Evolutionary conservation across 768 basidiomycete genomes (phyloP).

Genomic region (Hygrophorus pudorinus): DNA sequence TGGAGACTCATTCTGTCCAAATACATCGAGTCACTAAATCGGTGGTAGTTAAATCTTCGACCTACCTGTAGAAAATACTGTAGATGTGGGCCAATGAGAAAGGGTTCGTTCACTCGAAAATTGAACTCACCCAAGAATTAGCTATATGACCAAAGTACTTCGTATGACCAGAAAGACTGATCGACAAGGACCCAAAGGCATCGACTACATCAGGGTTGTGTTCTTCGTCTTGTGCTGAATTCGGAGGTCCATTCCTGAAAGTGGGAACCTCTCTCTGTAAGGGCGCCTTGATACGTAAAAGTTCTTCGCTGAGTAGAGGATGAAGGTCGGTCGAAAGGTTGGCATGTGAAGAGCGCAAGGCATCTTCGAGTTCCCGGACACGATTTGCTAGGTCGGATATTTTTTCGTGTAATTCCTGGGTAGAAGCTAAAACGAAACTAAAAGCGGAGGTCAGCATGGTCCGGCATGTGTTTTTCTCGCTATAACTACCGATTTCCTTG

Average conservation of each 20-base stretch:
- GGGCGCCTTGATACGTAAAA: conserved; percentile 67
- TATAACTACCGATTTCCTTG: conserved; percentile 62
- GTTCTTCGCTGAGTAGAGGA: conserved; percentile 60
- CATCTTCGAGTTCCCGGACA: conserved; percentile 71
- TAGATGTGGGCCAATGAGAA: conserved; percentile 9
- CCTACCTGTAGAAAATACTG: conserved; percentile 71
- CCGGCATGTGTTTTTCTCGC: not conserved
- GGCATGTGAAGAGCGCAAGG: conserved; percentile 47
- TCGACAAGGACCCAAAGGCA: conserved; percentile 72
- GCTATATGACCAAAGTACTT: conserved; percentile 73
- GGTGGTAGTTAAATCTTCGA: not conserved
- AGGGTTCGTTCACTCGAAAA: conserved; percentile 5
- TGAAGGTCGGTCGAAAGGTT: conserved; percentile 51
- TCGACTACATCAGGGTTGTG: conserved; percentile 60
- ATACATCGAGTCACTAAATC: conserved; percentile 5
- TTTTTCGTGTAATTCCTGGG: conserved; percentile 76
- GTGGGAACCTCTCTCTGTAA: conserved; percentile 54
- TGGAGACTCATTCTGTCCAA: conserved; percentile 47
- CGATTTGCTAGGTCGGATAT: conserved; percentile 64
- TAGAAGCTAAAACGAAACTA: conserved; percentile 73
- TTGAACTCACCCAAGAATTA: conserved; percentile 57
- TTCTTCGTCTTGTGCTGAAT: conserved; percentile 50
- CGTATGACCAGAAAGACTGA: conserved; percentile 59
- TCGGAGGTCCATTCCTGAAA: conserved; percentile 26
- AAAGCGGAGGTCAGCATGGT: not conserved